These are phyloP conservation scores for Alternaria gansuensis DNA, from an alignment of 2,329 filamentous ascomycete genomes.

Conservation along the genomic window DNA sequence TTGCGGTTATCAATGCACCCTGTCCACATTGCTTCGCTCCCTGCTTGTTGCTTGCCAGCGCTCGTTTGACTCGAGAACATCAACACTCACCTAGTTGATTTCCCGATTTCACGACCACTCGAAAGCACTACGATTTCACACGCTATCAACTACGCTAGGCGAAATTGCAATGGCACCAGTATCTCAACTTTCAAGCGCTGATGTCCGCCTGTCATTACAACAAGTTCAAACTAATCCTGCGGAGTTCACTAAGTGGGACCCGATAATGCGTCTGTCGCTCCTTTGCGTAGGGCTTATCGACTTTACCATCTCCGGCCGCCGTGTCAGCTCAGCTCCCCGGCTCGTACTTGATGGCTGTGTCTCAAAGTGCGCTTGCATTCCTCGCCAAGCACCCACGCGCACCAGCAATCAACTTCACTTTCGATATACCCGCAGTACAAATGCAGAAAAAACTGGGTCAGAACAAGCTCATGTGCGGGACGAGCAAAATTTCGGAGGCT, in stretches of 20 bases:
- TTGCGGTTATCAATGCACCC: not conserved
- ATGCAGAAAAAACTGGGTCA: no score
- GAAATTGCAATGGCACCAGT: not conserved
- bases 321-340: slow-evolving; percentile 2
- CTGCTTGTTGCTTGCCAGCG: not conserved
- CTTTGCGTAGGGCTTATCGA: slow-evolving; percentile 7
- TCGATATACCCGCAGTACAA: not conserved
- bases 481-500: slow-evolving; percentile 2
- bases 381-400: not conserved
- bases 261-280: slow-evolving; percentile 4
- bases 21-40: not conserved
- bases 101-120: not conserved
- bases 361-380: not conserved
- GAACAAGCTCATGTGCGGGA: not conserved
- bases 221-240: slow-evolving; percentile 1
- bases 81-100: not conserved
- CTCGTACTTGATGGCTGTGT: slow-evolving; percentile 4
- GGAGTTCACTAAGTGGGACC: slow-evolving; percentile 1
- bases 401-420: slow-evolving; percentile 14
- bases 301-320: slow-evolving; percentile 8
- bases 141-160: not conserved
- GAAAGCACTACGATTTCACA: not conserved
- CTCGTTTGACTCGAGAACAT: no score
- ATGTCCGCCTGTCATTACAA: not conserved
- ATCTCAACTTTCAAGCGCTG: not conserved